These are phyloP conservation scores for Fagopyrum esculentum DNA, from an alignment of 148 eudicot genomes.

Conservation along the genomic window DNA sequence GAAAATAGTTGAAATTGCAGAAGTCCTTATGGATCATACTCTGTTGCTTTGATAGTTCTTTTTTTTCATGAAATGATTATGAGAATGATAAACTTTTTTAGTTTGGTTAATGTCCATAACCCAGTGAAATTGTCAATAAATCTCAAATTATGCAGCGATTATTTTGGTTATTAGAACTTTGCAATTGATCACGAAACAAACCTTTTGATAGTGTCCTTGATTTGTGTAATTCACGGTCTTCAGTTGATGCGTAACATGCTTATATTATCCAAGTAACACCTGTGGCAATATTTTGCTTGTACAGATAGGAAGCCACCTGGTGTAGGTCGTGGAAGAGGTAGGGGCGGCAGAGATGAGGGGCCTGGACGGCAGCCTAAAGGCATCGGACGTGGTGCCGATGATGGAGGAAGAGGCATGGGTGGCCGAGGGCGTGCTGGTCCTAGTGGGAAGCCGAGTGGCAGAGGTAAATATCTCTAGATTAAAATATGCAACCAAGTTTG, in stretches of 20 bases:
- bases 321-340: conserved; percentile 84
- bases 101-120: background rate
- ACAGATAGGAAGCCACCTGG: conserved; percentile 89
- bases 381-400: conserved; percentile 70
- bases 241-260: no score
- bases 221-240: background rate
- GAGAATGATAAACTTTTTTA: background rate
- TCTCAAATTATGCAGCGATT: no score
- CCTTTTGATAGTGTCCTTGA: conserved; percentile 4
- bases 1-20: background rate
- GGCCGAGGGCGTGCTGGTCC: conserved; percentile 66
- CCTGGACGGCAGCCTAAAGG: conserved; percentile 52
- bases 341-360: conserved; percentile 77
- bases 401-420: conserved; percentile 43
- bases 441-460: conserved; percentile 43
- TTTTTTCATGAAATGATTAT: background rate
- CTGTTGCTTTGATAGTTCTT: background rate
- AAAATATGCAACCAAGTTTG: background rate
- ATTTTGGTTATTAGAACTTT: background rate
- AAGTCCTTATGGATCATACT: background rate
- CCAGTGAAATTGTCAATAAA: background rate
- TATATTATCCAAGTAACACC: background rate
- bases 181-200: background rate
- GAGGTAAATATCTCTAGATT: conserved; percentile 28
- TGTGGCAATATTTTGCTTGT: background rate